These are phyloP conservation scores for Euphorbia pulcherrima DNA, from an alignment of 345 rosid species.

Conservation along the genomic window DNA sequence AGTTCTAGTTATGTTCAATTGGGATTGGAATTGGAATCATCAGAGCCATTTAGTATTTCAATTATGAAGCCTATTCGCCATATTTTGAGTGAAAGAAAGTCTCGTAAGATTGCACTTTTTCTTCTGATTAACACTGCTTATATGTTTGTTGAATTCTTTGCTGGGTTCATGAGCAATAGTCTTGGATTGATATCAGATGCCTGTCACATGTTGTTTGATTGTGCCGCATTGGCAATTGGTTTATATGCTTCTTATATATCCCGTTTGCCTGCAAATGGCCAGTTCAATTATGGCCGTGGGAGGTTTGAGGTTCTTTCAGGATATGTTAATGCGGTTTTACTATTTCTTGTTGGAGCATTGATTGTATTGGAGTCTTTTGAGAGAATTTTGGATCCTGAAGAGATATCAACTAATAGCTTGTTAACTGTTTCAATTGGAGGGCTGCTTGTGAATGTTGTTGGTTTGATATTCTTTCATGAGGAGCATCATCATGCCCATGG, in stretches of 20 bases:
- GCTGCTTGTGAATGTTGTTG: constrained; percentile 75
- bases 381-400: constrained; percentile 95
- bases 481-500: constrained; percentile 99
- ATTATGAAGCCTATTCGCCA: constrained; percentile 76
- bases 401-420: constrained; percentile 82
- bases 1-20: constrained; percentile 44
- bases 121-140: constrained; percentile 81
- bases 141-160: constrained; percentile 90
- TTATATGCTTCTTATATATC: constrained; percentile 90
- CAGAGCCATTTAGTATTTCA: constrained; percentile 48
- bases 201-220: constrained; percentile 97
- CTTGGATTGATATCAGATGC: constrained; percentile 96
- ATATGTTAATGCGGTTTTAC: constrained; percentile 86
- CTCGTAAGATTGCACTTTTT: constrained; percentile 87
- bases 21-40: constrained; percentile 58
- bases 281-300: constrained; percentile 93
- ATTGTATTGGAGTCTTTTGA: constrained; percentile 92
- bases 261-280: constrained; percentile 77
- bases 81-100: constrained; percentile 88
- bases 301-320: constrained; percentile 94
- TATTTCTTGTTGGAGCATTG: constrained; percentile 80
- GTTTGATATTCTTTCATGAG: constrained; percentile 90
- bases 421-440: constrained; percentile 88
- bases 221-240: constrained; percentile 95
- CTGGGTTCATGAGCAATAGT: constrained; percentile 95